Percentiles rank a stretch among this genome's conserved stretches.
These are phyloP conservation scores for Primulina tabacum DNA, from an alignment of 257 asterid genomes.

Conservation along the genomic window DNA sequence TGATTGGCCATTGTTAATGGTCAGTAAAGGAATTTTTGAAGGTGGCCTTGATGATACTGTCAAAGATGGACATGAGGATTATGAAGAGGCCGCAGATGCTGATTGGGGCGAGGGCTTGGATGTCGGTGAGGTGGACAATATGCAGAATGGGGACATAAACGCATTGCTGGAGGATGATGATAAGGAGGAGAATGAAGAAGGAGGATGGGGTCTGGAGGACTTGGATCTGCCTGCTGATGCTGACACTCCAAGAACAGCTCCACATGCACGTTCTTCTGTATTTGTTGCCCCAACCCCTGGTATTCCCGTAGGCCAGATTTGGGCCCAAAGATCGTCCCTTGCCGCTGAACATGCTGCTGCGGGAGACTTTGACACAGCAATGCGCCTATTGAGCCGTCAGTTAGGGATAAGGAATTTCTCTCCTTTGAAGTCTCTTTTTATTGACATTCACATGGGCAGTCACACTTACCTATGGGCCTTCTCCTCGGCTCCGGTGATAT, in stretches of 20 bases:
- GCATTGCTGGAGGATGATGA: slow-evolving; percentile 48
- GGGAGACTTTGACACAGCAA: slow-evolving; percentile 87
- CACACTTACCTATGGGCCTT: slow-evolving; percentile 73
- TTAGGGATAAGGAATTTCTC: slow-evolving; percentile 68
- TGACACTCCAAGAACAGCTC: slow-evolving; percentile 63
- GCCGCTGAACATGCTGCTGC: slow-evolving; percentile 98
- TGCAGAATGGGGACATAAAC: slow-evolving; percentile 49
- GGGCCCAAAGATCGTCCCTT: slow-evolving; percentile 86
- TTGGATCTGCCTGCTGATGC: slow-evolving; percentile 83
- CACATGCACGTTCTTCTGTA: slow-evolving; percentile 54
- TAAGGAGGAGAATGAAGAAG: slow-evolving; percentile 57
- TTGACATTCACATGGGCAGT: slow-evolving; percentile 75
- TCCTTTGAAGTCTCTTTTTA: slow-evolving; percentile 59
- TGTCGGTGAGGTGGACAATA: slow-evolving; percentile 56
- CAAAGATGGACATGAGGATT: slow-evolving; percentile 44
- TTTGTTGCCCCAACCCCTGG: slow-evolving; percentile 80
- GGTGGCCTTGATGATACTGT: slow-evolving; percentile 66
- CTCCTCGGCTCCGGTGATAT: slow-evolving; percentile 62
- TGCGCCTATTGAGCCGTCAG: slow-evolving; percentile 86
- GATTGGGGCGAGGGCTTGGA: slow-evolving; percentile 70
- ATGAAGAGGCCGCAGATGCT: slow-evolving; percentile 65
- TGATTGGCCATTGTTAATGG: slow-evolving; percentile 96
- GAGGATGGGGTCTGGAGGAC: slow-evolving; percentile 97
- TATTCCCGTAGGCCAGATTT: slow-evolving; percentile 90
- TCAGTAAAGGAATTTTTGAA: slow-evolving; percentile 74